Evolutionary conservation across 208 protist species (phyloP).

Genomic region (Strigomonas culicis): DNA sequence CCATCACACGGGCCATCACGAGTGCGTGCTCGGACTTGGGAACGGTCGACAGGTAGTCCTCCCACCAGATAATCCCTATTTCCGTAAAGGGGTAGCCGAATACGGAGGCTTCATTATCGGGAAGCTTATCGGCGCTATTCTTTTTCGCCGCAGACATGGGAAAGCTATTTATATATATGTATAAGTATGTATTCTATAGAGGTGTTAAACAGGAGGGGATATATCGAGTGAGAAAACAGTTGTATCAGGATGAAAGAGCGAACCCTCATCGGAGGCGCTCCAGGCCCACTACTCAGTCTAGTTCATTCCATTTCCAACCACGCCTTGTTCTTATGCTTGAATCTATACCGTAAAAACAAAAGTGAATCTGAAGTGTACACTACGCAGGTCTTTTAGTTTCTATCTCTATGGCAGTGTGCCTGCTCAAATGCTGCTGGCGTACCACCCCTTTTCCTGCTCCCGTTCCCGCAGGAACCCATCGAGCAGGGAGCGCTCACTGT

Average conservation of each 20-base stretch:
- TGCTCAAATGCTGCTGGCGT: constrained; percentile 9
- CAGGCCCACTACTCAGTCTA: no score
- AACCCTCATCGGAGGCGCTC: no score
- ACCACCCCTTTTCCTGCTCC: constrained; percentile 48
- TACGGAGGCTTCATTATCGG: constrained; percentile 45
- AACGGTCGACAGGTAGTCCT: constrained; percentile 54
- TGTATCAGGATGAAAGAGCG: not conserved
- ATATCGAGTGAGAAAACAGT: not conserved
- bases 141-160: not conserved
- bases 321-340: no score
- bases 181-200: not conserved
- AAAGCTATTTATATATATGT: constrained; percentile 12
- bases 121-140: no score
- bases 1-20: constrained; percentile 48
- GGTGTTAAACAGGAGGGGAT: not conserved
- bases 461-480: constrained; percentile 40
- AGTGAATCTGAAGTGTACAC: no score
- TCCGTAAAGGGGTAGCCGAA: constrained; percentile 64
- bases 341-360: no score
- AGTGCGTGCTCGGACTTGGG: constrained; percentile 28
- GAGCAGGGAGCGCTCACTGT: constrained; percentile 58
- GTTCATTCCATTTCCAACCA: no score
- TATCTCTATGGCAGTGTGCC: no score
- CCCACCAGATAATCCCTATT: constrained; percentile 62
- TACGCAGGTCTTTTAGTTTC: no score